A percentile compares a stretch with the other conserved stretches of the same genome.
Conservation (phyloP, 768 basidiomycete genomes). For the Favolaschia claudopus region DNA sequence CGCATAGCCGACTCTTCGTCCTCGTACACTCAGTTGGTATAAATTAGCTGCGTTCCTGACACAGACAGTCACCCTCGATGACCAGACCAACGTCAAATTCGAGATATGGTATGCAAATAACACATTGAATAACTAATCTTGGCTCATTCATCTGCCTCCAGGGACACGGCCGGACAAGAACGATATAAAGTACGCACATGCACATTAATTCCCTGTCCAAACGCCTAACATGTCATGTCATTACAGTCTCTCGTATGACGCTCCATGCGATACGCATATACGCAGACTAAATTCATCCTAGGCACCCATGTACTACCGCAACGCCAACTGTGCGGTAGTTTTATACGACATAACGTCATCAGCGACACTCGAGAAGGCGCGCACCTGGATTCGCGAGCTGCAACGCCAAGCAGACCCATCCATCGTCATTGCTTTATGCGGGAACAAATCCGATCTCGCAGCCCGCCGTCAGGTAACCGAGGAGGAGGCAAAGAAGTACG, state of each 20-base stretch:
- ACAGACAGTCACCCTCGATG: slow-evolving; percentile 93
- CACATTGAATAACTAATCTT: background rate
- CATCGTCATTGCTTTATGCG: slow-evolving; percentile 95
- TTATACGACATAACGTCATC: slow-evolving; percentile 96
- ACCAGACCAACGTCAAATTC: slow-evolving; percentile 93
- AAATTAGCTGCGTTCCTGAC: slow-evolving; percentile 91
- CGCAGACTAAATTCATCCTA: slow-evolving; percentile 46
- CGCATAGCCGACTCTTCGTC: background rate
- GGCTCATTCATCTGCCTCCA: slow-evolving; percentile 34
- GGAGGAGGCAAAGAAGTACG: slow-evolving; percentile 92
- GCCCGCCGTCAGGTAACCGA: slow-evolving; percentile 85
- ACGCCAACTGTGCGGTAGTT: slow-evolving; percentile 92
- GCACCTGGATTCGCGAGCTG: slow-evolving; percentile 94
- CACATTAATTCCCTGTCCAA: slow-evolving; percentile 18
- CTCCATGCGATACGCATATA: slow-evolving; percentile 3
- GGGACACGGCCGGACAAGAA: slow-evolving; percentile 97
- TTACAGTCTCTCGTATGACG: slow-evolving; percentile 49
- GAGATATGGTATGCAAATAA: slow-evolving; percentile 89
- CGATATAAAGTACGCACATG: slow-evolving; percentile 77
- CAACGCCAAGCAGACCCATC: slow-evolving; percentile 98
- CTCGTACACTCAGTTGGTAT: slow-evolving; percentile 27
- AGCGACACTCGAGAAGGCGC: slow-evolving; percentile 92
- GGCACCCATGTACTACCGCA: slow-evolving; percentile 97
- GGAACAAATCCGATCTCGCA: slow-evolving; percentile 92
- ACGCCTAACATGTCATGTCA: slow-evolving; percentile 22